A percentile compares a stretch with the other conserved stretches of the same genome.
Evolutionary conservation across 1,139 yeast genomes (phyloP).

Genomic region (Yamadazyma kanchanaburiensis): DNA sequence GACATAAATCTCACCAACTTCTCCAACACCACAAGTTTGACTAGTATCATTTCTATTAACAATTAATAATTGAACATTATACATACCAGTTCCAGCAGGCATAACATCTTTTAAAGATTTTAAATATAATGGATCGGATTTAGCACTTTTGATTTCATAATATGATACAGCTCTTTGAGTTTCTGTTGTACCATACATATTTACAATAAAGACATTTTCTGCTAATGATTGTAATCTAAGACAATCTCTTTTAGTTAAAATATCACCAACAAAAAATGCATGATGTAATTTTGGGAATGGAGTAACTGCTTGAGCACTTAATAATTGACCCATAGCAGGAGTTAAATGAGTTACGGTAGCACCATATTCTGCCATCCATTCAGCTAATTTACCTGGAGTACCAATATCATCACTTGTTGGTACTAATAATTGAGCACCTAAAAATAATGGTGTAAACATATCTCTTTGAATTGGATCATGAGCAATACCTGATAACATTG

Average conservation of each 20-base stretch:
- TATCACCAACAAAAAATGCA: slow-evolving; percentile 98
- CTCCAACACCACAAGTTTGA: slow-evolving; percentile 96
- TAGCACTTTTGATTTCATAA: slow-evolving; percentile 78
- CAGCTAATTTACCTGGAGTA: slow-evolving; percentile 95
- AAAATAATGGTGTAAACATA: slow-evolving; percentile 94
- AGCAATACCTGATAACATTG: slow-evolving; percentile 98
- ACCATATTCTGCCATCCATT: slow-evolving; percentile 90
- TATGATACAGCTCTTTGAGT: slow-evolving; percentile 97
- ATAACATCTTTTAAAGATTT: slow-evolving; percentile 88
- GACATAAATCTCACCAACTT: slow-evolving; percentile 96
- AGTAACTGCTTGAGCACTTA: slow-evolving; percentile 94
- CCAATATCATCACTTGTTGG: slow-evolving; percentile 98
- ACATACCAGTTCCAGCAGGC: slow-evolving; percentile 99
- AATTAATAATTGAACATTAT: slow-evolving; percentile 87
- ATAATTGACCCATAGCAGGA: slow-evolving; percentile 98
- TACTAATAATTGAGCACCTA: slow-evolving; percentile 89
- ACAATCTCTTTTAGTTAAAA: slow-evolving; percentile 95
- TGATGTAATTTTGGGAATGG: slow-evolving; percentile 85
- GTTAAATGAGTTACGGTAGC: slow-evolving; percentile 97
- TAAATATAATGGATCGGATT: slow-evolving; percentile 67
- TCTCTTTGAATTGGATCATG: slow-evolving; percentile 99
- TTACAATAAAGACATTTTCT: slow-evolving; percentile 82
- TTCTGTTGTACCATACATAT: slow-evolving; percentile 99
- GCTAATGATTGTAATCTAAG: slow-evolving; percentile 88
- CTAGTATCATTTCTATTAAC: slow-evolving; percentile 86